phyloP scores from a whole-genome alignment of 495 filamentous ascomycete genomes.

The Xylaria scruposa region DNA sequence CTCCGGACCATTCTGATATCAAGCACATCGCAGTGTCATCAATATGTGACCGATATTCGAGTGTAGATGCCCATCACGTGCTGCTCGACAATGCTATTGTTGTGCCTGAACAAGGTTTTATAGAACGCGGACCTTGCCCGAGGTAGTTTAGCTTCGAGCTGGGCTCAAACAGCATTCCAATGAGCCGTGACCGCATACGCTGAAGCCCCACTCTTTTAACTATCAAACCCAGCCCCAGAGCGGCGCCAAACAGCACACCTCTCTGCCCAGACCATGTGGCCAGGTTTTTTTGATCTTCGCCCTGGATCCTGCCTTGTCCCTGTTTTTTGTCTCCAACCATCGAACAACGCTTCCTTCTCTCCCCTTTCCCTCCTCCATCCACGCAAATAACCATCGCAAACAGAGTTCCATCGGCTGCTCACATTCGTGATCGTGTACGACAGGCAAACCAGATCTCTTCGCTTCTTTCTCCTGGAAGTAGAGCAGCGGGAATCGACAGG shows the following conservation, averaged over 20 bases:
- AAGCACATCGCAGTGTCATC: background rate
- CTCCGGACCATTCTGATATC: background rate
- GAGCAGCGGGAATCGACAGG: conserved; percentile 15
- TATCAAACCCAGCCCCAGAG: conserved; percentile 3
- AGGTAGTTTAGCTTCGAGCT: background rate
- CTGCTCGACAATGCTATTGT: conserved; percentile 2
- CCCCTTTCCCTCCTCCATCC: conserved; percentile 2
- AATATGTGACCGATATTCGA: background rate
- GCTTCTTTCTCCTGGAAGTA: background rate
- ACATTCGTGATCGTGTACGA: conserved; percentile 23
- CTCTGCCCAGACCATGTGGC: conserved; percentile 8
- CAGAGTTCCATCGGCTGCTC: conserved; percentile 6
- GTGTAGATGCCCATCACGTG: background rate
- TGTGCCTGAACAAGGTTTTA: conserved; percentile 3
- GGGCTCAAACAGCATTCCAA: conserved; percentile 3
- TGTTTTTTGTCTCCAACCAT: background rate
- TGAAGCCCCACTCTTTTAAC: background rate
- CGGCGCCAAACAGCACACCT: background rate
- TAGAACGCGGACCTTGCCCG: background rate
- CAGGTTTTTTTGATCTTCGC: conserved; percentile 4
- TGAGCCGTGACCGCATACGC: background rate
- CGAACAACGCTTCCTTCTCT: background rate
- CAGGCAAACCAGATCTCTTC: conserved; percentile 1
- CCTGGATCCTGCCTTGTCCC: background rate
- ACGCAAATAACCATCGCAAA: conserved; percentile 21